Base-by-base conservation (phyloP, 2,329 filamentous ascomycete genomes). In the Didymella pinodella region DNA sequence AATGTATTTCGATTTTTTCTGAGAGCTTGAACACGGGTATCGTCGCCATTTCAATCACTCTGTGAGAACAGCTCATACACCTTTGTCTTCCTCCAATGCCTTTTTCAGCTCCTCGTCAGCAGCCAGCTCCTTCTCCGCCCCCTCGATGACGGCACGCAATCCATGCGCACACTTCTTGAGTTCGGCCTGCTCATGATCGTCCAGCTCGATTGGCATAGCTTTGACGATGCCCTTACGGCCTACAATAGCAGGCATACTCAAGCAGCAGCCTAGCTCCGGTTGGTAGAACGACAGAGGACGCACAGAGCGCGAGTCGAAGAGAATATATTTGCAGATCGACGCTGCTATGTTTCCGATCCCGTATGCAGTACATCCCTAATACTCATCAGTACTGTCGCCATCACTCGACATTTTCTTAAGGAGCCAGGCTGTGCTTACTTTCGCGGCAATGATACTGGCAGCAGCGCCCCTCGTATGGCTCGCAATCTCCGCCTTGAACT, bases 241-340 rank as follows among this genome's bases (percentile, higher is more conserved):
- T 2, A 85, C 60, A 0, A 84, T 77, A 1, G 76, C 82, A 0
- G 82, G 83, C 73, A 82, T 75, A 32, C 80, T 83, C 44, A 85
- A 74, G 70, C 81, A 85, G 54, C 82, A 83, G 1, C 76, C 78
- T 6, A 80, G 75, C 1, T 82, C 77, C 3, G 79, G 73, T 46
- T 82, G 80, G 67, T 78, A 84, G 66, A 83, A 81, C 51, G 82
- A 84, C 43, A 85, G 63, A 0, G 82, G 81, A 2, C 78, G 71
- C 18, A 85, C 77, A 36, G 80, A 78, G 10, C 77, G 76, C 55
- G 80, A 75, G 65, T 85, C 83, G 45, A 78, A 78, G 12, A 84
- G 66, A 14, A 85, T 82, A 12, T 82, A 81, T 56, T 79, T 78
- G 70, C 83, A 85, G 54, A 85, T 81, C 41, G 75, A 79, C 2